Evolutionary conservation across 768 basidiomycete genomes (phyloP).

Genomic region (Lentinula lateritia): DNA sequence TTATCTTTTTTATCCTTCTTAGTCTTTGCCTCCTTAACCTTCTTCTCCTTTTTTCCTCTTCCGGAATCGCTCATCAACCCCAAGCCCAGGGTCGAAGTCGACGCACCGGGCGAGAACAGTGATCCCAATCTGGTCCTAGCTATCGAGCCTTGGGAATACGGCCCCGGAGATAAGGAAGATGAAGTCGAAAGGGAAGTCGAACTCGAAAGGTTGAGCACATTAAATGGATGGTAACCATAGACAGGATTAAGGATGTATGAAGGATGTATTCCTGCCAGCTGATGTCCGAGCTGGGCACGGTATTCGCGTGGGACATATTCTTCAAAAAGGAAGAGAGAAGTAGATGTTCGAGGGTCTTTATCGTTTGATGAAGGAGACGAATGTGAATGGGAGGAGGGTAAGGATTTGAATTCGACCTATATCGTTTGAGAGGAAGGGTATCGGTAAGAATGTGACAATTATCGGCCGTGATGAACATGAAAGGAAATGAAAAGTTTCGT

Average conservation of each 20-base stretch:
- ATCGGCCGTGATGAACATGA: too few species aligned
- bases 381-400: constrained; percentile 22
- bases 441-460: neutral
- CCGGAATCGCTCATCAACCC: neutral
- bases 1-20: constrained; percentile 1
- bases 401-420: constrained; percentile 84
- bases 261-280: neutral
- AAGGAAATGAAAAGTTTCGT: neutral
- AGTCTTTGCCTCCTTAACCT: neutral
- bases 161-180: neutral
- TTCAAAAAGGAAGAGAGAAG: constrained; percentile 79
- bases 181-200: neutral
- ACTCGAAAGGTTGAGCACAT: neutral
- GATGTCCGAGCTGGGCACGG: constrained; percentile 53
- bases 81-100: neutral
- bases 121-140: neutral
- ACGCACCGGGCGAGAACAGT: neutral
- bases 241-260: neutral
- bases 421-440: neutral
- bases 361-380: neutral
- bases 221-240: neutral
- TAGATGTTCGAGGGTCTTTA: constrained; percentile 63
- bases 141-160: neutral
- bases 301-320: constrained; percentile 92
- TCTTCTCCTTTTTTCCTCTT: neutral